Base-by-base conservation (phyloP, 2,329 filamentous ascomycete genomes). In the Sarocladiaceae sp. region DNA sequence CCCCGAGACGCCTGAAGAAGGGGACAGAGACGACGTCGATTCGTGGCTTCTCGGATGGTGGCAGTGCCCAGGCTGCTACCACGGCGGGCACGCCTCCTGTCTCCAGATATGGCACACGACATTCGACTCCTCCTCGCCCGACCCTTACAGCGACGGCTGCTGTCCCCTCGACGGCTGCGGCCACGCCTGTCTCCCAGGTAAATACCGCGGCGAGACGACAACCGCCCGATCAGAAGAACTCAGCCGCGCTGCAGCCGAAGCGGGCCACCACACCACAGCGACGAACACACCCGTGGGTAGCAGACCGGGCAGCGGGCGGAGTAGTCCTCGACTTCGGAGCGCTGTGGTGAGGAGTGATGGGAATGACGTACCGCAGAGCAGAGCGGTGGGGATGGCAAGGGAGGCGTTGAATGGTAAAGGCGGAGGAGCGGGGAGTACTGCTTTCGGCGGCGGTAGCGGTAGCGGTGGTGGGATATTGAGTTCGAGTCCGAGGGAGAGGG, bases 131-230 rank as follows among this genome's bases (percentile, higher is more conserved):
- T 51, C 53, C 15, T 51, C 55, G 21, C 46, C 46, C 7, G 23
- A 50, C 4, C 47, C 49, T 4, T 66, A 59, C 50, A 73, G 72
- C 24, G 76, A 73, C 39, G 80, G 80, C 0, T 80, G 73, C 57
- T 83, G 80, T 50, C 79, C 80, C 2, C 60, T 80, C n/a, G 78
- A 82, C 49, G 79, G 80, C 0, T 83, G 80, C 54, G 73, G 78
- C 3, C 80, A 83, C 52, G 75, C 76, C 21, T 83, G 80, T 48
- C 66, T 83, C 0, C 77, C 78, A 0, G 76, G 77, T 0, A 64
- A 64, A 27, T 80, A 77, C 61, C 68, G 74, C 4, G 64, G 71
- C 6, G 73, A 78, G 51, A 66, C 56, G 1, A 61, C 57, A 20
- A 67, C 65, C 0, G 64, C 64, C 3, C 62, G 68, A 3, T 67